phyloP scores from a whole-genome alignment of 2,329 filamentous ascomycete genomes.

The Verticillium klebahnii region DNA sequence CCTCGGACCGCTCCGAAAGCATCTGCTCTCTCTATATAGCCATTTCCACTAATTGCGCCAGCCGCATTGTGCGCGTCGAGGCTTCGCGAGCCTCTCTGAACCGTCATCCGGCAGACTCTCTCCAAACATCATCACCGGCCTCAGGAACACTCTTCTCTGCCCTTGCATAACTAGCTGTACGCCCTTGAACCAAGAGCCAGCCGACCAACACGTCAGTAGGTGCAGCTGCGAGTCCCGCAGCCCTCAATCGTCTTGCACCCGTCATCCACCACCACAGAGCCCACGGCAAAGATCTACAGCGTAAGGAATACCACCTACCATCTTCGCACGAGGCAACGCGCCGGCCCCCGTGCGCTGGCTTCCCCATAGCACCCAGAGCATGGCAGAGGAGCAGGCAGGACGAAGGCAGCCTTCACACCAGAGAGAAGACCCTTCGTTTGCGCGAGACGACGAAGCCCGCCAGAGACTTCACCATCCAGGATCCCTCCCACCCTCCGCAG shows the following conservation, averaged over 20 bases:
- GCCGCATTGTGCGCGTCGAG: neutral
- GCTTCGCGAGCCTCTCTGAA: neutral
- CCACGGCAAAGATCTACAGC: neutral
- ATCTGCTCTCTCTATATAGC: neutral
- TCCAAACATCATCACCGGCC: neutral
- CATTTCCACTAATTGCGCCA: neutral
- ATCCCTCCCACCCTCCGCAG: constrained; percentile 3
- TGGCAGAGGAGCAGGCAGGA: constrained; percentile 14
- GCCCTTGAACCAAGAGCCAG: neutral
- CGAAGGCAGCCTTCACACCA: constrained; percentile 14
- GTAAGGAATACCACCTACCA: neutral
- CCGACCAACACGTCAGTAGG: neutral
- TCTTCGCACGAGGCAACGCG: neutral
- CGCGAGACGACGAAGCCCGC: constrained; percentile 12
- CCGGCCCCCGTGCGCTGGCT: neutral
- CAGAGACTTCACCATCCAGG: constrained; percentile 9
- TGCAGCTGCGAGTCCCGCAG: neutral
- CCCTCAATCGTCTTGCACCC: neutral
- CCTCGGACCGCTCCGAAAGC: neutral
- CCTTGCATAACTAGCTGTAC: neutral
- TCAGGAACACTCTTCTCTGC: neutral
- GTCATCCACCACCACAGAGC: neutral
- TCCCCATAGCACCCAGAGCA: constrained; percentile 9
- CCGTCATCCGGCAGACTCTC: neutral
- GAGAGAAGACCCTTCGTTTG: constrained; percentile 10